phyloP scores from a whole-genome alignment of 2,329 filamentous ascomycete genomes.

The Diplodia seriata region DNA sequence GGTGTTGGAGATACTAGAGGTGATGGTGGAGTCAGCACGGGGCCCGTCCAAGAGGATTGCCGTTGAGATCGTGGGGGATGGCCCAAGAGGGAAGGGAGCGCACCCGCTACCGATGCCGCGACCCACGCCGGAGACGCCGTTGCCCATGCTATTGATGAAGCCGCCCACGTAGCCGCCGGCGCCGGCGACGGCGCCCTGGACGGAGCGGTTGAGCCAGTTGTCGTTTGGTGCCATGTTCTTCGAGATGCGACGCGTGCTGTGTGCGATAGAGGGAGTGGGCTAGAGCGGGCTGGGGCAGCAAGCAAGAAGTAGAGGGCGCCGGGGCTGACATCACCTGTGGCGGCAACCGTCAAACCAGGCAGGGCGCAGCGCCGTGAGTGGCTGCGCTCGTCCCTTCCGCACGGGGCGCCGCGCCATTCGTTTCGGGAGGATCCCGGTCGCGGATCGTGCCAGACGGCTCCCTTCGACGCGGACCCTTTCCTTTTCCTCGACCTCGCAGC shows the following conservation, averaged over 20 bases:
- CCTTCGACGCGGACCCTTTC: conserved; percentile 30
- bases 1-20: conserved; percentile 51
- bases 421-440: conserved; percentile 24
- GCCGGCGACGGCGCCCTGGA: conserved; percentile 52
- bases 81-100: conserved; percentile 34
- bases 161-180: conserved; percentile 54
- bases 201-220: conserved; percentile 56
- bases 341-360: background rate
- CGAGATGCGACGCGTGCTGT: background rate
- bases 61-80: conserved; percentile 7
- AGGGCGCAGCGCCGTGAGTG: conserved; percentile 7
- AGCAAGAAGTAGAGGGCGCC: conserved; percentile 6
- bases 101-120: conserved; percentile 53
- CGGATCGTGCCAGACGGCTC: conserved; percentile 25
- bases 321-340: conserved; percentile 27
- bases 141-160: conserved; percentile 53
- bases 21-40: conserved; percentile 10
- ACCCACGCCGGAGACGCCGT: conserved; percentile 56
- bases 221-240: conserved; percentile 40
- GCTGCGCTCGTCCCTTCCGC: conserved; percentile 1
- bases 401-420: conserved; percentile 10
- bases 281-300: background rate
- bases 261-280: background rate
- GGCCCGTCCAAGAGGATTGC: conserved; percentile 6
- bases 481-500: conserved; percentile 27